Evolutionary conservation across 2,329 filamentous ascomycete species (phyloP).

Genomic region (Arthrocladium fulminans): DNA sequence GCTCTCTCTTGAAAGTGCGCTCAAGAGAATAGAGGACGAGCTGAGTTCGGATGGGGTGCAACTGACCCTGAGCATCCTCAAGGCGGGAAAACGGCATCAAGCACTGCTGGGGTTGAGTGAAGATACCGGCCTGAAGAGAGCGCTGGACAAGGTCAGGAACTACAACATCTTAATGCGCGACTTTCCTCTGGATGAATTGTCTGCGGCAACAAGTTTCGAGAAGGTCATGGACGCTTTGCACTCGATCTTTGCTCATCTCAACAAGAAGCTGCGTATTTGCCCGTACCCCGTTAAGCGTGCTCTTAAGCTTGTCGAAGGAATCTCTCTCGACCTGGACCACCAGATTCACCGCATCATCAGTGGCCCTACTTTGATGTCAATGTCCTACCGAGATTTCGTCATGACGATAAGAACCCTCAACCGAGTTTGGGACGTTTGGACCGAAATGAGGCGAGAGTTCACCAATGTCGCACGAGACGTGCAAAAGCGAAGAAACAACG

Average conservation of each 20-base stretch:
- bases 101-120: conserved; percentile 94
- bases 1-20: conserved; percentile 88
- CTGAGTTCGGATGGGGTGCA: conserved; percentile 79
- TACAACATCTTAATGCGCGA: conserved; percentile 99
- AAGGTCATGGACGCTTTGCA: conserved; percentile 84
- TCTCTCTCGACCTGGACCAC: conserved; percentile 83
- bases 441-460: conserved; percentile 94
- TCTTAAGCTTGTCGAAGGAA: conserved; percentile 88
- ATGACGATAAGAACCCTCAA: conserved; percentile 75
- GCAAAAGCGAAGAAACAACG: conserved; percentile 84
- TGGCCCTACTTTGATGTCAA: conserved; percentile 78
- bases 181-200: conserved; percentile 87
- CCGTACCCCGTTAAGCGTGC: conserved; percentile 90
- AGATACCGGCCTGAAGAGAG: conserved; percentile 92
- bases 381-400: conserved; percentile 86
- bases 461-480: conserved; percentile 95
- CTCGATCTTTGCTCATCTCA: conserved; percentile 86
- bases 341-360: conserved; percentile 78
- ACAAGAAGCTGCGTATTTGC: conserved; percentile 94
- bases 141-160: conserved; percentile 91
- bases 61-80: conserved; percentile 86
- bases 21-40: conserved; percentile 86
- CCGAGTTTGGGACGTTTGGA: conserved; percentile 84
- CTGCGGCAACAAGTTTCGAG: conserved; percentile 79
- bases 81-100: conserved; percentile 95